Conservation (phyloP, 768 basidiomycete species). For the Gelatoporia subvermispora region DNA sequence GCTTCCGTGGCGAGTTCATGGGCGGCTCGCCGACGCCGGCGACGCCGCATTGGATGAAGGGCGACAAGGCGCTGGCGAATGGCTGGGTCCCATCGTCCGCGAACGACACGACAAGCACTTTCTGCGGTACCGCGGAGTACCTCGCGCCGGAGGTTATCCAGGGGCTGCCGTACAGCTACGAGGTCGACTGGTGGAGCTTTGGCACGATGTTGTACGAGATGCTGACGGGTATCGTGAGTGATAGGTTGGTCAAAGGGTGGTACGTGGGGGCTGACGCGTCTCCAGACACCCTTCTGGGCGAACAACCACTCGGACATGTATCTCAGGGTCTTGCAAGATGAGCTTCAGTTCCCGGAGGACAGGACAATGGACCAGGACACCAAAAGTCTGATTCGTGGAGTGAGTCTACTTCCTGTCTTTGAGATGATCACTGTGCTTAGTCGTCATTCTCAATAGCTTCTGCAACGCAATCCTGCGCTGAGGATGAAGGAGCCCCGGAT, state of each 20-base stretch:
- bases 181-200: conserved; percentile 98
- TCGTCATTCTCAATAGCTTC: conserved; percentile 48
- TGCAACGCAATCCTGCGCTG: conserved; percentile 89
- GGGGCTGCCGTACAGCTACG: conserved; percentile 84
- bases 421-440: conserved; percentile 1
- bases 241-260: background rate
- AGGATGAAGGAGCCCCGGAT: conserved; percentile 91
- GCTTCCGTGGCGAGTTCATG: conserved; percentile 47
- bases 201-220: conserved; percentile 98
- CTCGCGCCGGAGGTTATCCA: conserved; percentile 96
- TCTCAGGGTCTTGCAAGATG: conserved; percentile 85
- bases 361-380: conserved; percentile 92
- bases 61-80: conserved; percentile 47
- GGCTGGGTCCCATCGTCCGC: conserved; percentile 53
- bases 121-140: conserved; percentile 96
- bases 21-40: conserved; percentile 36
- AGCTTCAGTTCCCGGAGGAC: conserved; percentile 86
- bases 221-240: conserved; percentile 88
- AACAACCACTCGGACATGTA: conserved; percentile 96
- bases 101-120: conserved; percentile 74
- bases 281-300: conserved; percentile 87
- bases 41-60: conserved; percentile 77
- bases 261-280: conserved; percentile 6
- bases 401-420: conserved; percentile 35
- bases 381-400: conserved; percentile 91